Conservation (phyloP, 176 grass and related monocot genomes). For the Triticum urartu region DNA sequence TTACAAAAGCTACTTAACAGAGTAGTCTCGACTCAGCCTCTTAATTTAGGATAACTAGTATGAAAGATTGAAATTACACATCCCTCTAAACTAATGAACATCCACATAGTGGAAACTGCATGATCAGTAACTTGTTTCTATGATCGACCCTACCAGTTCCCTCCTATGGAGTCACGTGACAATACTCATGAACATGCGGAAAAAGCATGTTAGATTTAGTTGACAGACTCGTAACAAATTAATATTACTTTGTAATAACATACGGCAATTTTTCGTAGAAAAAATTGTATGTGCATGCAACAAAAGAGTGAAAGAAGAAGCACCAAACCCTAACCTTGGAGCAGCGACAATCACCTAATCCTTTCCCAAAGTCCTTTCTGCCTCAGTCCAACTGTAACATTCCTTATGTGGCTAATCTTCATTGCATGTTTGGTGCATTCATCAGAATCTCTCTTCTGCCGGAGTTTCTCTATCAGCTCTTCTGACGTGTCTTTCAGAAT, state of each 20-base stretch:
- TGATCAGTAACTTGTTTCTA: background rate
- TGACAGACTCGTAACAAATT: background rate
- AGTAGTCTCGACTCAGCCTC: too few relatives aligned
- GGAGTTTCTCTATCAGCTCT: background rate
- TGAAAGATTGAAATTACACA: too few relatives aligned
- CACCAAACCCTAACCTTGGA: too few relatives aligned
- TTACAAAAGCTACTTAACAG: too few relatives aligned
- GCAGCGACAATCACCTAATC: too few relatives aligned
- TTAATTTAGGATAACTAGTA: too few relatives aligned
- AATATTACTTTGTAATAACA: too few relatives aligned
- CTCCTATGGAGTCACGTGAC: background rate
- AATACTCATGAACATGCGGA: background rate
- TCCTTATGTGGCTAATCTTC: background rate
- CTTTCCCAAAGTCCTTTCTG: too few relatives aligned
- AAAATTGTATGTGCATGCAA: too few relatives aligned
- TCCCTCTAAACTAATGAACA: too few relatives aligned
- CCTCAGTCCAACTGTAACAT: background rate
- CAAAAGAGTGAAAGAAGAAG: too few relatives aligned
- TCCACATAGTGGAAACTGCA: background rate
- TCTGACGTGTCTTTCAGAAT: background rate
- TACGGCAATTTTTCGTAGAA: too few relatives aligned
- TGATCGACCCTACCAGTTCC: background rate
- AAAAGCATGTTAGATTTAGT: background rate
- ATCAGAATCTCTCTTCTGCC: background rate
- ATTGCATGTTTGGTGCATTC: background rate